phyloP scores from a whole-genome alignment of 352 stramenopile genomes.

The Pelagophyceae sp. region DNA sequence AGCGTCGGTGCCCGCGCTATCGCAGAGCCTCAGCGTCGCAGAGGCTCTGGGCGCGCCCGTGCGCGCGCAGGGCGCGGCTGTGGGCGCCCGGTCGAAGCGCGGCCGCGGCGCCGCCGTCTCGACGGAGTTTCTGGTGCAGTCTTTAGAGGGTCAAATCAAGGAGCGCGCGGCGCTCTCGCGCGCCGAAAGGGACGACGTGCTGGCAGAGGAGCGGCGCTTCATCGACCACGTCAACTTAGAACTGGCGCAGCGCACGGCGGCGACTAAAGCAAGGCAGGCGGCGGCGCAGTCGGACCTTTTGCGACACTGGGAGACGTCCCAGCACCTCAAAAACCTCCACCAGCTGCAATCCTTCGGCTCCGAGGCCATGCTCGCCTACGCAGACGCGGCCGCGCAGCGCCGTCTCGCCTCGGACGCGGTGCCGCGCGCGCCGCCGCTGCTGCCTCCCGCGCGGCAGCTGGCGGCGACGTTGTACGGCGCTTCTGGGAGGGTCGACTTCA shows the following conservation, averaged over 20 bases:
- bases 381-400: not conserved
- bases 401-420: too few relatives aligned
- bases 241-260: not conserved
- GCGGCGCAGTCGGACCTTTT: not conserved
- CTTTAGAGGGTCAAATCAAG: not conserved
- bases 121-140: not conserved
- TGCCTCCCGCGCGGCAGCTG: not conserved
- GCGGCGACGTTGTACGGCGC: not conserved
- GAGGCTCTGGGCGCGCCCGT: not conserved
- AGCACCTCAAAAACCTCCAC: constrained; percentile 1
- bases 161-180: too few relatives aligned
- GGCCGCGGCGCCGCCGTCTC: not conserved
- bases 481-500: not conserved
- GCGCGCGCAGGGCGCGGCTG: not conserved
- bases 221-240: not conserved
- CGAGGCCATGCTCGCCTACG: constrained; percentile 1
- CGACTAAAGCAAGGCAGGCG: not conserved
- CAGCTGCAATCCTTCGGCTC: not conserved
- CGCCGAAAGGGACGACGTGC: not conserved
- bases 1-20: not conserved
- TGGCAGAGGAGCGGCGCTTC: constrained; percentile 12
- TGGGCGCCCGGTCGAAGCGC: not conserved
- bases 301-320: not conserved
- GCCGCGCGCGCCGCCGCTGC: not conserved
- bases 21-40: not conserved